Evolutionary conservation across 352 stramenopile species (phyloP), one percentile per base, ranked within the genome.

Genomic region (Globisporangium paddicum): DNA sequence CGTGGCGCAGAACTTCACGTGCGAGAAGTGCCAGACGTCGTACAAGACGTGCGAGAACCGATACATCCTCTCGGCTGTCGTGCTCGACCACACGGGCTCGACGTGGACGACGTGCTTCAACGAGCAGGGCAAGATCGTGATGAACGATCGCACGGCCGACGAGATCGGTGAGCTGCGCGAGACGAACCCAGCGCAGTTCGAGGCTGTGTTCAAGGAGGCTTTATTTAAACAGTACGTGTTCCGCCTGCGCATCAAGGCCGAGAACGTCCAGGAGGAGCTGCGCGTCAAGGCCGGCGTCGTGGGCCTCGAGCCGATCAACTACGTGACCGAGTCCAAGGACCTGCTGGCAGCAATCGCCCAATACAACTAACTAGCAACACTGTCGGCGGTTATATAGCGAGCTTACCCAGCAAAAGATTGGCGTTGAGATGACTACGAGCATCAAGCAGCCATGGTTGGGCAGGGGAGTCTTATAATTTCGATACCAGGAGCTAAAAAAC

Each of bases 51-150:
- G 96, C 65, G 86, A 95, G 63, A 96, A 97, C 57, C 88, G 96
- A 52, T 99, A 96, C 84, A 98, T 98, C 60, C 86, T 99, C 66
- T 98, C 88, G 50, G 81, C 96, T 19, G 87, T 92, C 21, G 79
- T 99, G 48, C 78, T 93, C 47, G 97, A 99, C 73, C 83, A 97
- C 69, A 97, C 95, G 37, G 89, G 82, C 37, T 97, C 81, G 51
- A 91, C 88, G 28, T 99, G 95, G 94, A 96, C 97, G 49, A 98
- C 90, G 25, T 87, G 96, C 55, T 99, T 99, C 70, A 98, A 99
- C 68, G 96, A 99, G 64, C 86, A 98, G 70, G 96, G 92, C 35
- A 87, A 98, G 71, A 71, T 90, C n/a, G 64, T 99, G 32, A 87
- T 99, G 46, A 86, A 93, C 49, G 78, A 80, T 56, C 77, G 82